phyloP scores from a whole-genome alignment of 495 filamentous ascomycete genomes.

The Choiromyces venosus region DNA sequence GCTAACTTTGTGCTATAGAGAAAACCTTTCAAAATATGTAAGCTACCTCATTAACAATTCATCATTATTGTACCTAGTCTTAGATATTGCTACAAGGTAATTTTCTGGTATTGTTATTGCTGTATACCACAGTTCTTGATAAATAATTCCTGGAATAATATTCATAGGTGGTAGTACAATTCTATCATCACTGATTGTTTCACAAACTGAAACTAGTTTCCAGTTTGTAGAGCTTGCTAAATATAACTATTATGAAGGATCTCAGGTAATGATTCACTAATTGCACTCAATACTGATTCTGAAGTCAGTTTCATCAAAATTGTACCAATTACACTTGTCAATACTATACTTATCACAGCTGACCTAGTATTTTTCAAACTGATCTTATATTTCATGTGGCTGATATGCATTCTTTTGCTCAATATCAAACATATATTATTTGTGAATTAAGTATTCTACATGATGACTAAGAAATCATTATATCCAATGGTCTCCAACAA shows the following conservation, averaged over 20 bases:
- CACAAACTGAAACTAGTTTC: too few species aligned
- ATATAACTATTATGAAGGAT: slow-evolving; percentile 5
- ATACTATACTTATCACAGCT: slow-evolving; percentile 18
- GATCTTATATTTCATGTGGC: slow-evolving; percentile 16
- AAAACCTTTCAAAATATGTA: too few species aligned
- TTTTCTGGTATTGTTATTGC: neutral
- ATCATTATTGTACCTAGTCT: too few species aligned
- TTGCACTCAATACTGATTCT: slow-evolving; percentile 29
- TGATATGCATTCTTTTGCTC: slow-evolving; percentile 14
- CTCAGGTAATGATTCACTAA: slow-evolving; percentile 35
- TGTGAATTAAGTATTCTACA: slow-evolving; percentile 25
- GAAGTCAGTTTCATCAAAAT: slow-evolving; percentile 40
- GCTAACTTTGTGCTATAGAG: too few species aligned
- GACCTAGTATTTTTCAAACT: slow-evolving; percentile 22
- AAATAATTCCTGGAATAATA: slow-evolving; percentile 12
- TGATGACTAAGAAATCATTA: slow-evolving; percentile 28
- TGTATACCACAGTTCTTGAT: slow-evolving; percentile 8
- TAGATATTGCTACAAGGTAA: neutral
- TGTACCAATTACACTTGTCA: slow-evolving; percentile 25
- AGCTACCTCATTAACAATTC: too few species aligned
- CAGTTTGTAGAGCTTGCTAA: slow-evolving; percentile 23
- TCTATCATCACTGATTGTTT: slow-evolving; percentile 20
- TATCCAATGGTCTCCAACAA: slow-evolving; percentile 19
- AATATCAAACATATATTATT: slow-evolving; percentile 11
- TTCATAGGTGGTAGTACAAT: slow-evolving; percentile 22